Evolutionary conservation across 2,329 filamentous ascomycete species (phyloP).

Genomic region (Spiromastix sp.): DNA sequence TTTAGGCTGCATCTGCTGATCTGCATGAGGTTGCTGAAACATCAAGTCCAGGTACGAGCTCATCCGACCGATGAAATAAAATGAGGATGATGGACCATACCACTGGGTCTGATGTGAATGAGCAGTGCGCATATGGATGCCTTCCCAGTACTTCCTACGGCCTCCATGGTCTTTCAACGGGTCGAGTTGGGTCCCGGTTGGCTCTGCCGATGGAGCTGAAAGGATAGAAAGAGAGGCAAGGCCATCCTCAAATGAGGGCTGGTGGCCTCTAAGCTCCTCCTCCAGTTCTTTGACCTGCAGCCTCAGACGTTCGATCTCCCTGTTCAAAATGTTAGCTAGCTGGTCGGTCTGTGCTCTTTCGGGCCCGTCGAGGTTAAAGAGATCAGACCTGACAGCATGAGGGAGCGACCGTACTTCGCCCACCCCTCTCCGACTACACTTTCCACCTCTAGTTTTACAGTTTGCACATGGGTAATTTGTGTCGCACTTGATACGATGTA

Average conservation of each 20-base stretch:
- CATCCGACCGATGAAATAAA: slow-evolving; percentile 37
- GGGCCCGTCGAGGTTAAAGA: background rate
- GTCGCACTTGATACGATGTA: slow-evolving; percentile 20
- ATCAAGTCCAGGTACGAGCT: slow-evolving; percentile 25
- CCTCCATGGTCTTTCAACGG: slow-evolving; percentile 7
- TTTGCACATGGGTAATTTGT: slow-evolving; percentile 16
- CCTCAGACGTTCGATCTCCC: slow-evolving; percentile 22
- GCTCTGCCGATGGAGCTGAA: background rate
- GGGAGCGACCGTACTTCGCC: slow-evolving; percentile 2
- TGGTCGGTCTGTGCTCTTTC: background rate
- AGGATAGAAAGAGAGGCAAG: background rate
- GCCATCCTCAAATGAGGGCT: slow-evolving; percentile 6
- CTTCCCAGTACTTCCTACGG: slow-evolving; percentile 25
- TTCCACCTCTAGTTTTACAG: slow-evolving; percentile 13
- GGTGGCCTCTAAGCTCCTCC: slow-evolving; percentile 20
- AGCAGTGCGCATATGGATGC: slow-evolving; percentile 28
- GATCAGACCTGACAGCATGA: slow-evolving; percentile 3
- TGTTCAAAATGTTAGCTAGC: slow-evolving; percentile 1
- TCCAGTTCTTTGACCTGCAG: slow-evolving; percentile 24
- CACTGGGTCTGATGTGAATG: slow-evolving; percentile 28
- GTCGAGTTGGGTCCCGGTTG: background rate
- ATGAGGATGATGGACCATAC: slow-evolving; percentile 36
- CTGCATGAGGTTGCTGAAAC: slow-evolving; percentile 23
- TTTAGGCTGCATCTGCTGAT: slow-evolving; percentile 22
- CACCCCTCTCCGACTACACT: slow-evolving; percentile 13